These are phyloP conservation scores for Russula lepida DNA, from an alignment of 768 basidiomycete species.

Conservation along the genomic window DNA sequence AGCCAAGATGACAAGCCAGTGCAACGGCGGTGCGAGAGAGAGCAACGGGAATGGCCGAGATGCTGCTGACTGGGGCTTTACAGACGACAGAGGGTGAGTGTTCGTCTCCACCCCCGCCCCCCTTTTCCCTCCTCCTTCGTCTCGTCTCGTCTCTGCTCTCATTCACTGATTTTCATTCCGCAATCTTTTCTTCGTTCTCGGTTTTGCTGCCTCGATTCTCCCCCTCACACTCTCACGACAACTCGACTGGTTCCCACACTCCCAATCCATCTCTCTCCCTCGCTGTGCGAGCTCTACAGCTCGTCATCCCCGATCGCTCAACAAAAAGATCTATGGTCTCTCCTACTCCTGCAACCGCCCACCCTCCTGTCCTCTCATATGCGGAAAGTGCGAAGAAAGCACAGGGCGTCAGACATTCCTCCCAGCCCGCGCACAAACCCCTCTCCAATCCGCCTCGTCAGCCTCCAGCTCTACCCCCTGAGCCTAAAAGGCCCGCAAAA, in stretches of 20 bases:
- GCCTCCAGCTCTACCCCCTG: conserved; percentile 1
- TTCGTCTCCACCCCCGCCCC: neutral
- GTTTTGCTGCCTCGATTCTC: neutral
- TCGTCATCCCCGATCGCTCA: conserved; percentile 23
- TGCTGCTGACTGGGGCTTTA: neutral
- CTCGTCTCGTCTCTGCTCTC: neutral
- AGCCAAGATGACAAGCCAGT: no score
- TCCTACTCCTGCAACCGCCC: conserved; percentile 25
- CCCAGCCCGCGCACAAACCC: conserved; percentile 13
- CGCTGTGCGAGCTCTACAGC: conserved; percentile 10
- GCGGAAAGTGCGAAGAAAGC: conserved; percentile 34
- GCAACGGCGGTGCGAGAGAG: neutral
- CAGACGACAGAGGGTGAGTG: neutral
- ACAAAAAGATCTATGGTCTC: conserved; percentile 26
- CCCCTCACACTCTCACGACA: neutral
- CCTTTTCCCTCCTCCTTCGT: neutral
- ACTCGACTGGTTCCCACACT: conserved; percentile 14
- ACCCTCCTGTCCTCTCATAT: conserved; percentile 44
- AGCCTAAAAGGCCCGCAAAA: neutral
- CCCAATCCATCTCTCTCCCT: conserved; percentile 21
- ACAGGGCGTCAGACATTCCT: conserved; percentile 26
- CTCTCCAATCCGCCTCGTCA: conserved; percentile 12
- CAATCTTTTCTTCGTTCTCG: neutral
- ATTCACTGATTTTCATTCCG: neutral
- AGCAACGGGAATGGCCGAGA: neutral